phyloP scores from a whole-genome alignment of 306 rosid genomes.

The Gynostemma pentaphyllum region DNA sequence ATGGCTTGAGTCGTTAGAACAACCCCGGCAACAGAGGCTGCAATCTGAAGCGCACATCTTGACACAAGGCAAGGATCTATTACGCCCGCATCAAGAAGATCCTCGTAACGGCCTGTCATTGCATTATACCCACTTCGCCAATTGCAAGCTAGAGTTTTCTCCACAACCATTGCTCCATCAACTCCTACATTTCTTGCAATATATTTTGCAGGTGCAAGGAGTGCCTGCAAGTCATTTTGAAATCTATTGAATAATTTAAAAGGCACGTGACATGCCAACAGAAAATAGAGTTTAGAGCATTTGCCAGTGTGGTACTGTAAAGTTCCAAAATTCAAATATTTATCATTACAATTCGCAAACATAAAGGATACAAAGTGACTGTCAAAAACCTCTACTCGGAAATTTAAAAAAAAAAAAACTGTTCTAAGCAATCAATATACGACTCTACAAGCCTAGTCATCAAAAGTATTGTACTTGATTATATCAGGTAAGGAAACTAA shows the following conservation, averaged over 20 bases:
- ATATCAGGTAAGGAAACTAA: too few relatives aligned
- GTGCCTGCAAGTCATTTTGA: constrained; percentile 45
- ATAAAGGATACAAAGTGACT: background rate
- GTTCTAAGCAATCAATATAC: background rate
- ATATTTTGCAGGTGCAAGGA: constrained; percentile 73
- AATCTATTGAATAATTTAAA: background rate
- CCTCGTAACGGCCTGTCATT: constrained; percentile 65
- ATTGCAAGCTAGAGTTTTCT: constrained; percentile 49
- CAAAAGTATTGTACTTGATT: too few relatives aligned
- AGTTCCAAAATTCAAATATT: background rate
- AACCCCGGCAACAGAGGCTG: constrained; percentile 72
- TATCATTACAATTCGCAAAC: too few relatives aligned
- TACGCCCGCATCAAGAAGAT: constrained; percentile 74
- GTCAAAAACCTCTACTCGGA: background rate
- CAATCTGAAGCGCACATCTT: constrained; percentile 87
- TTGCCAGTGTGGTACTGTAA: background rate
- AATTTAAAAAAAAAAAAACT: background rate
- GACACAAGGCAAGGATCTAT: constrained; percentile 85
- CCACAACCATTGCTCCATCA: constrained; percentile 78
- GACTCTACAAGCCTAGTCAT: too few relatives aligned
- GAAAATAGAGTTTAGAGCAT: background rate
- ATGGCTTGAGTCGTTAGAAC: constrained; percentile 81
- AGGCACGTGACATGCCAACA: background rate
- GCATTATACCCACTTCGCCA: constrained; percentile 88
- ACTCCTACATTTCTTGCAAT: constrained; percentile 80